phyloP scores from a whole-genome alignment of 108 stramenopile genomes.

The Chaetoceros tenuissimus region DNA sequence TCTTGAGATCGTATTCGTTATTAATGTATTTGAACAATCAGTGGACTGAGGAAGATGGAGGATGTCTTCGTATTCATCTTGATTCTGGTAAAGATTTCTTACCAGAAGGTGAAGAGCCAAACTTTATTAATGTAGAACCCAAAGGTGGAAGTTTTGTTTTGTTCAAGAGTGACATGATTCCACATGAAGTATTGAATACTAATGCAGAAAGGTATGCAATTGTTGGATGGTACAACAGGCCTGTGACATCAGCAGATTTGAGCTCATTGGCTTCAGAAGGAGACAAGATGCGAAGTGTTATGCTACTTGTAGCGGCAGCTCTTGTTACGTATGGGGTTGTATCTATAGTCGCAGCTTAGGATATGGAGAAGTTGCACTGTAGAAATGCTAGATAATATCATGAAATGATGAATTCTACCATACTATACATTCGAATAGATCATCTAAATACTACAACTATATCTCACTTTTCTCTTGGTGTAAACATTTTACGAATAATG shows the following conservation, averaged over 20 bases:
- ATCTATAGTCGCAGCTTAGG: too few species aligned
- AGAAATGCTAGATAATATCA: too few species aligned
- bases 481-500: too few species aligned
- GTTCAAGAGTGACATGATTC: slow-evolving; percentile 51
- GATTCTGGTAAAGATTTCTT: slow-evolving; percentile 39
- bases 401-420: too few species aligned
- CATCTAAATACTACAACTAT: too few species aligned
- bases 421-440: too few species aligned
- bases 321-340: slow-evolving; percentile 42
- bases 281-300: slow-evolving; percentile 18
- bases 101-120: slow-evolving; percentile 27
- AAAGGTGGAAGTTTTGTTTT: slow-evolving; percentile 63
- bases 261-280: slow-evolving; percentile 27
- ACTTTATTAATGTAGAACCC: slow-evolving; percentile 54
- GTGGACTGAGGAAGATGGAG: background rate
- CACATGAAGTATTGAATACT: slow-evolving; percentile 75
- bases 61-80: slow-evolving; percentile 56
- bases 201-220: slow-evolving; percentile 53
- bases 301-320: slow-evolving; percentile 34
- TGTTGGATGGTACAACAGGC: slow-evolving; percentile 68
- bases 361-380: too few species aligned
- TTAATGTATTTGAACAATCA: slow-evolving; percentile 9
- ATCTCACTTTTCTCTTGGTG: too few species aligned
- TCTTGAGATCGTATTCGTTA: background rate
- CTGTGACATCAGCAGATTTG: slow-evolving; percentile 28